Conservation (phyloP, 2,329 filamentous ascomycete genomes). For the Penicillium freii region DNA sequence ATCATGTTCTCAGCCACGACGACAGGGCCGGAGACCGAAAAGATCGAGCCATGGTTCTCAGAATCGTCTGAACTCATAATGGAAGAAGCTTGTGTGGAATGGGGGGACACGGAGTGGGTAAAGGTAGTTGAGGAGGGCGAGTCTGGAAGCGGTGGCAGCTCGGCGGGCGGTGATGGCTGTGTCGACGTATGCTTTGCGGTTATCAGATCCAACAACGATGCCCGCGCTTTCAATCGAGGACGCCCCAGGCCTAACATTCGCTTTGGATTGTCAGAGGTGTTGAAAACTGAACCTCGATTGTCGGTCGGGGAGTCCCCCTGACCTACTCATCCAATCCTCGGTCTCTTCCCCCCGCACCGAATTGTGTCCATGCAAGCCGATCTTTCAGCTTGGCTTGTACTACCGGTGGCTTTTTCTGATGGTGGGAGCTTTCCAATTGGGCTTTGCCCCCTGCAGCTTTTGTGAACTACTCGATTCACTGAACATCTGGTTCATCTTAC, state of each 20-base stretch:
- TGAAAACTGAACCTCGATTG: constrained; percentile 3
- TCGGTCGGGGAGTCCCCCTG: constrained; percentile 22
- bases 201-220: constrained; percentile 63
- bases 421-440: not conserved
- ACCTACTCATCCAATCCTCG: constrained; percentile 24
- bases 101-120: constrained; percentile 27
- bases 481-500: not conserved
- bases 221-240: constrained; percentile 58
- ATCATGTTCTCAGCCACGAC: constrained; percentile 98
- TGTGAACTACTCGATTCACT: not conserved
- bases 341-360: constrained; percentile 11
- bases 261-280: constrained; percentile 8
- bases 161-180: constrained; percentile 39
- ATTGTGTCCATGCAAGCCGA: constrained; percentile 16
- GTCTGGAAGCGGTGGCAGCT: constrained; percentile 46
- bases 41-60: constrained; percentile 63
- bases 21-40: constrained; percentile 79
- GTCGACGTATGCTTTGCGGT: constrained; percentile 17
- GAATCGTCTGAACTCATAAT: constrained; percentile 49
- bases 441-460: not conserved
- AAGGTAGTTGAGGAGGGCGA: constrained; percentile 43
- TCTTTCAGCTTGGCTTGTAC: constrained; percentile 3
- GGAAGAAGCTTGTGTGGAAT: constrained; percentile 29
- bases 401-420: not conserved
- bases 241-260: constrained; percentile 57